Conservation (phyloP, 1,284 basidiomycete genomes). For the Trichosporon sp. region DNA sequence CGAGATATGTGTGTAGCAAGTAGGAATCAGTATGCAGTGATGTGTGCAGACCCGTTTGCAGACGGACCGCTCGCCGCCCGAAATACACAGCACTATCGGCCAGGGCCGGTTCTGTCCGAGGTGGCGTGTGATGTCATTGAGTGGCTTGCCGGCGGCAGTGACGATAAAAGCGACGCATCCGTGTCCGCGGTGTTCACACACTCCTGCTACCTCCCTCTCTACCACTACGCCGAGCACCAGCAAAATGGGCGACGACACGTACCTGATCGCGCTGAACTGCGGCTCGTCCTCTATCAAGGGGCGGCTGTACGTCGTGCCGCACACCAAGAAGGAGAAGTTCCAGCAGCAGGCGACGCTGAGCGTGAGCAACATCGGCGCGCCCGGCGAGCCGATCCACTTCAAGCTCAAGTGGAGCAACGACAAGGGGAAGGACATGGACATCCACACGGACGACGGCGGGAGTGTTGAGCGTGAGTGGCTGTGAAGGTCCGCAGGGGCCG, state of each 20-base stretch:
- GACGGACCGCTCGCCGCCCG: too few relatives aligned
- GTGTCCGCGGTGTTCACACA: not conserved
- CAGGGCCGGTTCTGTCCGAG: not conserved
- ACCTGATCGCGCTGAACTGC: conserved; percentile 51
- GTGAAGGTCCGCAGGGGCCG: not conserved
- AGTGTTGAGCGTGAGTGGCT: conserved; percentile 39
- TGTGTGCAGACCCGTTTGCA: not conserved
- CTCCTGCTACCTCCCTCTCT: not conserved
- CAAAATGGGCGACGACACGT: conserved; percentile 14
- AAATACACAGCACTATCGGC: not conserved
- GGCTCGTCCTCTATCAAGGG: conserved; percentile 51
- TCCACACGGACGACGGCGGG: conserved; percentile 38
- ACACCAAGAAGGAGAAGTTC: conserved; percentile 17
- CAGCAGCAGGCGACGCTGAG: conserved; percentile 29
- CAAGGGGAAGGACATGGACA: conserved; percentile 32
- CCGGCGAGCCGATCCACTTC: conserved; percentile 44
- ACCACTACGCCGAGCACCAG: conserved; percentile 2
- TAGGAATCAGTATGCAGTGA: not conserved
- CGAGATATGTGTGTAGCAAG: not conserved
- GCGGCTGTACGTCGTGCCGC: conserved; percentile 42
- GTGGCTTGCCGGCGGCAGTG: conserved; percentile 4
- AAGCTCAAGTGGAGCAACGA: conserved; percentile 30
- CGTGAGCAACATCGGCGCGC: conserved; percentile 45
- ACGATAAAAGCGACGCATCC: not conserved
- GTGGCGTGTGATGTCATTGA: not conserved